phyloP scores from a whole-genome alignment of 352 stramenopile species.

The Phytophthora pini region DNA sequence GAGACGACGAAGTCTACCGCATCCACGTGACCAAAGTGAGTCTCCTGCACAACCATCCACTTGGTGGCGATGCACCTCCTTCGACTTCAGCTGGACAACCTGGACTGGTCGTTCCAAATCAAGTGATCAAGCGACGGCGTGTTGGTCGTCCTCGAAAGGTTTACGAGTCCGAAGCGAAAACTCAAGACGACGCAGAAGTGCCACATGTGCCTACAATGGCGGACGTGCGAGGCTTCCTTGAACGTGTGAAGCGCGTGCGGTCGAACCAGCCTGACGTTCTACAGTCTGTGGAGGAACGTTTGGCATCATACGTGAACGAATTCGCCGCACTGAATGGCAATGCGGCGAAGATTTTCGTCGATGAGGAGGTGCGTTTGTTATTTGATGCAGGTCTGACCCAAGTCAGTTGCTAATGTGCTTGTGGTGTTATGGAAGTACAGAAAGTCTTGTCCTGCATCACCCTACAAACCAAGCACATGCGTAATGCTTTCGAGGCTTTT shows the following conservation, averaged over 20 bases:
- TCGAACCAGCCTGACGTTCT: conserved; percentile 8
- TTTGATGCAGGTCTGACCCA: neutral
- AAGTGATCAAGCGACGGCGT: conserved; percentile 17
- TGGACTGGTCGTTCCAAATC: neutral
- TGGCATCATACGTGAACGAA: conserved; percentile 44
- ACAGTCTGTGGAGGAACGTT: conserved; percentile 37
- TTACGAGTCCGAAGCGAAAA: conserved; percentile 1
- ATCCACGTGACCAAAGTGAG: conserved; percentile 36
- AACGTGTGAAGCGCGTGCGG: conserved; percentile 20
- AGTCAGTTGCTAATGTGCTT: neutral
- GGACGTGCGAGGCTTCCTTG: conserved; percentile 29
- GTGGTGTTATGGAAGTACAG: conserved; percentile 14
- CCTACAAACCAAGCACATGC: conserved; percentile 48
- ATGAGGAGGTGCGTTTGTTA: conserved; percentile 30
- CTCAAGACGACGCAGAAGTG: conserved; percentile 2
- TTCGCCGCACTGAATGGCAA: conserved; percentile 39
- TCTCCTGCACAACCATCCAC: conserved; percentile 41
- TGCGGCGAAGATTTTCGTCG: conserved; percentile 44
- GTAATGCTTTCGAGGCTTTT: conserved; percentile 39
- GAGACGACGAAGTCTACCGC: conserved; percentile 27
- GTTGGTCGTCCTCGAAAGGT: conserved; percentile 6
- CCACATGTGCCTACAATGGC: conserved; percentile 27
- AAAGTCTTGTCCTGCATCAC: conserved; percentile 49
- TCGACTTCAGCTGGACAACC: neutral
- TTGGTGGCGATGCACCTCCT: conserved; percentile 4